These are phyloP conservation scores for Mycothermus thermophilus DNA, from an alignment of 495 filamentous ascomycete species.

Conservation along the genomic window DNA sequence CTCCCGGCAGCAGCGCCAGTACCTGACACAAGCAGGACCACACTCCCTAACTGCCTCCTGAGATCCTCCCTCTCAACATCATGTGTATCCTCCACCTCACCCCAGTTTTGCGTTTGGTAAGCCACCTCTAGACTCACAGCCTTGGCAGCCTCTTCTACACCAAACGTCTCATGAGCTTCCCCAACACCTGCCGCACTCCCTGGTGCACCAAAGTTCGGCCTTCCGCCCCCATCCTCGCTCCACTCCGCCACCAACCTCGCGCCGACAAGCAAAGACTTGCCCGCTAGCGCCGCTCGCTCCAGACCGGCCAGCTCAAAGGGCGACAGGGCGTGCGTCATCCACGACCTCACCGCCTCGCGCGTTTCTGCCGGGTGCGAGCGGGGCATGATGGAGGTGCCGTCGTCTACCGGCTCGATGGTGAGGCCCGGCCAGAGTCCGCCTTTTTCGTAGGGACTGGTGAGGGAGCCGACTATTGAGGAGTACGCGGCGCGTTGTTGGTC, in stretches of 20 bases:
- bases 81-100: conserved; percentile 95
- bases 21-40: conserved; percentile 62
- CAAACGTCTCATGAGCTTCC: conserved; percentile 30
- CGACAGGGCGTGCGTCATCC: conserved; percentile 58
- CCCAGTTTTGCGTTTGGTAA: conserved; percentile 87
- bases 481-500: conserved; percentile 56
- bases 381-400: conserved; percentile 58
- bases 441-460: too few species aligned
- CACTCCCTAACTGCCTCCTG: conserved; percentile 74
- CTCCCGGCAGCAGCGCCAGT: conserved; percentile 12
- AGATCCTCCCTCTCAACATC: conserved; percentile 93
- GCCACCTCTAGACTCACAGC: conserved; percentile 71
- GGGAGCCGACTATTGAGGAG: conserved; percentile 49
- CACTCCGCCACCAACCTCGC: conserved; percentile 72
- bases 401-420: conserved; percentile 60
- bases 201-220: background rate
- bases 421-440: conserved; percentile 75
- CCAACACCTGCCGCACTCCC: conserved; percentile 5
- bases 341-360: conserved; percentile 58
- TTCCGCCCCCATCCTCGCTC: conserved; percentile 48
- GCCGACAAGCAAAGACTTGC: conserved; percentile 72
- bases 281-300: conserved; percentile 68
- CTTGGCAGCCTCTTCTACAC: conserved; percentile 57
- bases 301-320: conserved; percentile 73
- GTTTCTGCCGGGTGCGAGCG: conserved; percentile 54